Base-by-base conservation (phyloP, 352 stramenopile species). In the Phytopythium delawarense region DNA sequence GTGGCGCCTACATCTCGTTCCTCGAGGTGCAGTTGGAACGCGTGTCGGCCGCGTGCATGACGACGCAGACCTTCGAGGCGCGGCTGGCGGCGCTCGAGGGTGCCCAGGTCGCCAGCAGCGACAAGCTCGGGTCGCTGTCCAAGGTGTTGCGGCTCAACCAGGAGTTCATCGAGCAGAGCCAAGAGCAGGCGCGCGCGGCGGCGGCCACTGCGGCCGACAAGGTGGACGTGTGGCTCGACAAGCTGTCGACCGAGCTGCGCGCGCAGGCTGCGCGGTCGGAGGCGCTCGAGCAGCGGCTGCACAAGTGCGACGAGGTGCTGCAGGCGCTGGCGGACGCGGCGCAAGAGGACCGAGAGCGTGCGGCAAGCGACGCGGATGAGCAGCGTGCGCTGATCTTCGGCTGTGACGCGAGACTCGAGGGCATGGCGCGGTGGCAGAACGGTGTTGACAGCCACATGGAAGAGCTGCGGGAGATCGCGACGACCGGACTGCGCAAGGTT, bases 21-120 rank as follows among this genome's bases (percentile, higher is more conserved):
- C 79, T 96, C 3, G 87, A 96, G 63, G 83, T 92, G 62, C 87
- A 96, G 67, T 70, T 96, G 42, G 87, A 96, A 66, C 84, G 85
- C 34, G 85, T 96, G 9, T 91, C 84, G n/a, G 77, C 87, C 4
- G 87, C 87, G 21, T 93, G 84, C 46, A 65, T 96, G 58, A 80
- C 71, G 8, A 78, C 77, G 50, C 81, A 94, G 65, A 84, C 72
- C 23, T 82, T 92, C 52, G 84, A 92, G 64, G 70, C 74, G 66
- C 76, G 82, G 8, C 65, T 92, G 37, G 58, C 65, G 6, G 81
- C 79, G 49, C 63, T 92, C 34, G 81, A 91, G 57, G 69, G 66
- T 23, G 42, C 71, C 30, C 78, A 88, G 45, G 34, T 59, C 9
- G 63, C 61, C 11, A 78, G 66, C 32, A 79, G 89, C 23, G 70